Evolutionary conservation across 2,329 filamentous ascomycete species (phyloP).

Genomic region (Clonostachys sp.): DNA sequence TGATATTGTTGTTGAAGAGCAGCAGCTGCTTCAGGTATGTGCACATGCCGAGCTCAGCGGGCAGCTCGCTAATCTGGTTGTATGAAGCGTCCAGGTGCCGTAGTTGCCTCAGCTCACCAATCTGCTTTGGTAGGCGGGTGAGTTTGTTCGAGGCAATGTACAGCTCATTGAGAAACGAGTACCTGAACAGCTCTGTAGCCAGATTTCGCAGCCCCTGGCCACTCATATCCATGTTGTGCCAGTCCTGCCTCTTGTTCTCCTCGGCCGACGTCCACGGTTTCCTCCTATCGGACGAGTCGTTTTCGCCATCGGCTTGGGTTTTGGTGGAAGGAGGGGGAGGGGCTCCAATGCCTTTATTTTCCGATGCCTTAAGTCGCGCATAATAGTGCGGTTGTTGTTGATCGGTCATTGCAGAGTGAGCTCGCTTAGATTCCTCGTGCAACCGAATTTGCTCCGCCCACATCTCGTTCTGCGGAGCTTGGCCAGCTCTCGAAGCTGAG

Average conservation of each 20-base stretch:
- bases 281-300: constrained; percentile 51
- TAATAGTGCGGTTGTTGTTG: constrained; percentile 66
- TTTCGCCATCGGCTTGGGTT: constrained; percentile 42
- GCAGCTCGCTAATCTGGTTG: constrained; percentile 79
- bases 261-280: constrained; percentile 63
- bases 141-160: constrained; percentile 94
- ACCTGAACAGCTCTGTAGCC: constrained; percentile 75
- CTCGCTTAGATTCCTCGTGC: constrained; percentile 71
- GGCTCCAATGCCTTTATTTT: constrained; percentile 63
- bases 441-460: constrained; percentile 86
- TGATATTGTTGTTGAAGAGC: constrained; percentile 87
- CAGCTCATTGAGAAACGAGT: constrained; percentile 84
- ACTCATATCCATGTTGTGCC: constrained; percentile 90
- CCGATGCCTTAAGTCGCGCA: constrained; percentile 63
- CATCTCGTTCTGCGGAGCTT: constrained; percentile 58
- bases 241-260: constrained; percentile 70
- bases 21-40: constrained; percentile 82
- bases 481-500: constrained; percentile 38
- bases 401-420: constrained; percentile 66
- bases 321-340: constrained; percentile 45
- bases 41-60: constrained; percentile 93
- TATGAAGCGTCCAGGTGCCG: constrained; percentile 82
- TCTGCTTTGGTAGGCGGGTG: constrained; percentile 69
- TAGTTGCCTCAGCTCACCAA: constrained; percentile 78
- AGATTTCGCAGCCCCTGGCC: constrained; percentile 91